These are phyloP conservation scores for Zopfia rhizophila DNA, from an alignment of 2,329 filamentous ascomycete genomes.

Conservation along the genomic window DNA sequence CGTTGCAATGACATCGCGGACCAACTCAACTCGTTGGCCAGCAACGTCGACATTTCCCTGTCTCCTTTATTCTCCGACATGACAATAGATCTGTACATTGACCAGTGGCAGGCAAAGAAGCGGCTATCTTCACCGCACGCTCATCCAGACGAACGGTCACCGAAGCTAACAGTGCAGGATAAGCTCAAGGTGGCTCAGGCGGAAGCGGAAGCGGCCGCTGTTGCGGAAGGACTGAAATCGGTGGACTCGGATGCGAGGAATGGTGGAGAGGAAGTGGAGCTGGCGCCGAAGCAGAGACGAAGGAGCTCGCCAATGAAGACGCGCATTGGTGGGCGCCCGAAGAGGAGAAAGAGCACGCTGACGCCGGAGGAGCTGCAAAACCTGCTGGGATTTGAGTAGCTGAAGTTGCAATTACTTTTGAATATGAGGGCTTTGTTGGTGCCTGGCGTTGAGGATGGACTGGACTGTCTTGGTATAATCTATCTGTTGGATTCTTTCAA, in stretches of 20 bases:
- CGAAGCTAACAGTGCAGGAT: conserved; percentile 57
- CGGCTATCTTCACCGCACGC: conserved; percentile 49
- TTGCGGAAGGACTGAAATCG: conserved; percentile 31
- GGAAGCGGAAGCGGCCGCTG: conserved; percentile 57
- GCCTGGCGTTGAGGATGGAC: conserved; percentile 16
- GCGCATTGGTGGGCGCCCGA: conserved; percentile 66
- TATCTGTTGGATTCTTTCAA: conserved; percentile 25
- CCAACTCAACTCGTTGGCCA: conserved; percentile 35
- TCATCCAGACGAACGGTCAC: conserved; percentile 51
- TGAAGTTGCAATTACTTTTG: conserved; percentile 5
- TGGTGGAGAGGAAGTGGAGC: conserved; percentile 31
- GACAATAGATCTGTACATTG: conserved; percentile 28
- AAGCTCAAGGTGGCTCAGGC: conserved; percentile 57
- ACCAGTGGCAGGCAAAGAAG: conserved; percentile 48
- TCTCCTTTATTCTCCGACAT: conserved; percentile 22
- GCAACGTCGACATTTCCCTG: conserved; percentile 40
- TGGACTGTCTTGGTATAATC: conserved; percentile 25
- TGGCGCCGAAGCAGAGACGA: conserved; percentile 34
- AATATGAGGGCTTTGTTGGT: conserved; percentile 20
- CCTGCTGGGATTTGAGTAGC: conserved; percentile 42
- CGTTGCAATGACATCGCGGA: conserved; percentile 42
- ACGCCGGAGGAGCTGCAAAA: conserved; percentile 77
- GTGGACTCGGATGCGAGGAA: conserved; percentile 21
- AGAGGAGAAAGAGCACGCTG: conserved; percentile 76
- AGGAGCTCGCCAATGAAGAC: conserved; percentile 52